A percentile compares a stretch with the other conserved stretches of the same genome.
These are phyloP conservation scores for Globisporangium uncinulatum DNA, from an alignment of 352 stramenopile genomes.

Conservation along the genomic window DNA sequence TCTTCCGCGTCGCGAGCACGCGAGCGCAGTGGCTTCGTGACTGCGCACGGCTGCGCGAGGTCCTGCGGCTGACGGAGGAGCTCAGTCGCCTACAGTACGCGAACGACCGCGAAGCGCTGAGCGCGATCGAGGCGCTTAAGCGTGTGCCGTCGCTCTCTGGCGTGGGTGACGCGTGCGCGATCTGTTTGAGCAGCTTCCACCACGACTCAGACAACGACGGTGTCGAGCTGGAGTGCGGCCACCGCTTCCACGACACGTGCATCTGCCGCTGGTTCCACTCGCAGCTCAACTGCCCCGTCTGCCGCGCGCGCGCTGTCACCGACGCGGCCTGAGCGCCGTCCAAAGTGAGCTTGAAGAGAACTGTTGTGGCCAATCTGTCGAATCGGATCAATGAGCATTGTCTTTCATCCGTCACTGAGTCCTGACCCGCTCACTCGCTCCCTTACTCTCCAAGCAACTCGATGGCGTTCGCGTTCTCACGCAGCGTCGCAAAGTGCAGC, in stretches of 20 bases:
- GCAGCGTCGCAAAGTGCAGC: constrained; percentile 54
- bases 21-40: constrained; percentile 40
- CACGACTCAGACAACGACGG: constrained; percentile 12
- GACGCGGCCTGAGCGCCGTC: background rate
- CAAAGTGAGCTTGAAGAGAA: background rate
- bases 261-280: constrained; percentile 66
- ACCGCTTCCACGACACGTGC: constrained; percentile 74
- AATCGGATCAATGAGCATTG: background rate
- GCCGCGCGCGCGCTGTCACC: constrained; percentile 17
- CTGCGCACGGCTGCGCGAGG: constrained; percentile 41
- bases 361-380: background rate
- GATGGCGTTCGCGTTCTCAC: constrained; percentile 46
- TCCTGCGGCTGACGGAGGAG: constrained; percentile 39
- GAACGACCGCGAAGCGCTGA: constrained; percentile 32
- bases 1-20: constrained; percentile 32
- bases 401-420: too few relatives aligned
- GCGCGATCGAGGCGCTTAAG: constrained; percentile 39
- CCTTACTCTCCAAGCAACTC: constrained; percentile 26
- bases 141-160: constrained; percentile 11
- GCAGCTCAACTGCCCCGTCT: constrained; percentile 59
- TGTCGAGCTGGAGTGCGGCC: constrained; percentile 51
- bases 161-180: constrained; percentile 30
- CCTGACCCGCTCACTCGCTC: background rate
- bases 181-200: constrained; percentile 36
- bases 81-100: constrained; percentile 48